Evolutionary conservation across 2,329 filamentous ascomycete species (phyloP).

Genomic region (Sporothrix globosa): DNA sequence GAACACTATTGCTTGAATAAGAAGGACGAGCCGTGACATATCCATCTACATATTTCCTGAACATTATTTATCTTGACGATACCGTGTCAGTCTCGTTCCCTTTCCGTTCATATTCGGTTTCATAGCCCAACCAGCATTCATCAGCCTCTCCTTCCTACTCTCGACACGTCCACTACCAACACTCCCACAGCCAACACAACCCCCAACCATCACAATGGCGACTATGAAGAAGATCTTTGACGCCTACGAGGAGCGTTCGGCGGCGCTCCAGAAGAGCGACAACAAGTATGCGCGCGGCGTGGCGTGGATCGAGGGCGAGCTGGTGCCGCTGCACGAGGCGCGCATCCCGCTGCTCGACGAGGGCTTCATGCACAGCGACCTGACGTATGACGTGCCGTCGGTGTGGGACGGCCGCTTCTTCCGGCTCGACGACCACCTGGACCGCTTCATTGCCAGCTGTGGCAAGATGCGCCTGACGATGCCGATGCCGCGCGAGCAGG

Average conservation of each 20-base stretch:
- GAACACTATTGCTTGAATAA: not conserved
- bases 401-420: slow-evolving; percentile 58
- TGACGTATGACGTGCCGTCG: slow-evolving; percentile 57
- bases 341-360: slow-evolving; percentile 56
- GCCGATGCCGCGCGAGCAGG: slow-evolving; percentile 47
- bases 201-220: slow-evolving; percentile 20
- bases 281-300: slow-evolving; percentile 51
- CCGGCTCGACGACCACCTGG: slow-evolving; percentile 55
- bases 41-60: not conserved
- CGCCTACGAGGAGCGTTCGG: slow-evolving; percentile 31
- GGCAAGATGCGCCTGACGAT: slow-evolving; percentile 51
- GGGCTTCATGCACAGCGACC: slow-evolving; percentile 56
- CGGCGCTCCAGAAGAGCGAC: slow-evolving; percentile 41
- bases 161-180: not conserved
- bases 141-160: too few relatives aligned
- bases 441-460: slow-evolving; percentile 50
- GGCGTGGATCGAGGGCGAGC: slow-evolving; percentile 51
- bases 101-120: not conserved
- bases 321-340: slow-evolving; percentile 51
- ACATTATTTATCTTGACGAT: slow-evolving; percentile 9
- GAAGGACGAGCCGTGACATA: slow-evolving; percentile 12
- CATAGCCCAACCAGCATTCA: not conserved
- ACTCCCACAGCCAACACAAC: not conserved
- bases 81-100: not conserved
- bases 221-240: slow-evolving; percentile 33